These are phyloP conservation scores for Lachancea sp. DNA, from an alignment of 805 yeast species.

Conservation along the genomic window DNA sequence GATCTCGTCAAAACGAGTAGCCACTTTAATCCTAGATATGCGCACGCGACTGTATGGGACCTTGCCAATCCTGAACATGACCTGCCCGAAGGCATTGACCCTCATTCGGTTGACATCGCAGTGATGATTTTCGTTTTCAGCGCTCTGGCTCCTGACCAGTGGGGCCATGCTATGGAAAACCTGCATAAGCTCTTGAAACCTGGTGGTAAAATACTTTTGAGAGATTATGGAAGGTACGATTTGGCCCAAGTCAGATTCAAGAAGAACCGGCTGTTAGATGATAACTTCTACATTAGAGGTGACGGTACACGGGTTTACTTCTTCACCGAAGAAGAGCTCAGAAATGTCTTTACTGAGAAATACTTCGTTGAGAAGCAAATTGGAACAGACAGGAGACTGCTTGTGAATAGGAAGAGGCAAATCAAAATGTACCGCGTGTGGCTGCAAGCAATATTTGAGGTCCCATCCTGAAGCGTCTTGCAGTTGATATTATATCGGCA, in stretches of 20 bases:
- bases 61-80: conserved; percentile 65
- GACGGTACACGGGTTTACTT: conserved; percentile 97
- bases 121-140: conserved; percentile 94
- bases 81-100: conserved; percentile 80
- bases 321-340: conserved; percentile 88
- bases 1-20: conserved; percentile 68
- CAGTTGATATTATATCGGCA: background rate
- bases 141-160: conserved; percentile 86
- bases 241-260: conserved; percentile 92
- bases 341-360: conserved; percentile 57
- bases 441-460: conserved; percentile 85
- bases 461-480: conserved; percentile 21
- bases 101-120: conserved; percentile 78
- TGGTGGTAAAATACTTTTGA: conserved; percentile 80
- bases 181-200: conserved; percentile 73
- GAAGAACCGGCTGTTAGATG: conserved; percentile 77
- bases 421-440: conserved; percentile 95
- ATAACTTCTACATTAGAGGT: conserved; percentile 92
- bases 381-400: conserved; percentile 82
- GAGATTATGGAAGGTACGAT: conserved; percentile 96
- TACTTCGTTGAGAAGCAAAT: conserved; percentile 65
- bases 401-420: conserved; percentile 87
- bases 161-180: conserved; percentile 75
- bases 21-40: conserved; percentile 51
- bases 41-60: conserved; percentile 93